phyloP scores from a whole-genome alignment of 2,329 filamentous ascomycete species.

The Colletotrichum lindemuthianum region DNA sequence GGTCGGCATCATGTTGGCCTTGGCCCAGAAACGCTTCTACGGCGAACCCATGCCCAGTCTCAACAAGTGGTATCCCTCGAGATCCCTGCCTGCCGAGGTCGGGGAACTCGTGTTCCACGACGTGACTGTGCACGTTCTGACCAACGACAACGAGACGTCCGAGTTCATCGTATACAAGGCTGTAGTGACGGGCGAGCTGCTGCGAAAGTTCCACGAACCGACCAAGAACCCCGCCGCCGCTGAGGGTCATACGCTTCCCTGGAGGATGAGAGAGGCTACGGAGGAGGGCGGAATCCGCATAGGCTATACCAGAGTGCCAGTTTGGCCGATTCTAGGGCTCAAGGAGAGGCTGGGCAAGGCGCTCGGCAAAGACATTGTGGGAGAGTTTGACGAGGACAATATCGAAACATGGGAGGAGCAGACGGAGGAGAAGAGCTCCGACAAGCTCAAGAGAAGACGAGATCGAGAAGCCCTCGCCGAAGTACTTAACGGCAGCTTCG shows the following conservation, averaged over 20 bases:
- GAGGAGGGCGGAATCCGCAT: conserved; percentile 53
- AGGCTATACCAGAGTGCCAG: conserved; percentile 58
- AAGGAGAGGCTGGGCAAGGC: conserved; percentile 65
- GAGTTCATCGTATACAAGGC: conserved; percentile 66
- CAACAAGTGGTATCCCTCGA: conserved; percentile 27
- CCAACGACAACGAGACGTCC: conserved; percentile 57
- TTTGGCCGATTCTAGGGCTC: conserved; percentile 66
- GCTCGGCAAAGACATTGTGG: conserved; percentile 61
- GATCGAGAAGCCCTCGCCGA: conserved; percentile 50
- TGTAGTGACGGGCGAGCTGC: conserved; percentile 57
- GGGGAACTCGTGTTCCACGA: conserved; percentile 53
- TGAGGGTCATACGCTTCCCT: conserved; percentile 4
- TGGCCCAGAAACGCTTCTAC: conserved; percentile 68
- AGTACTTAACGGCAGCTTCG: conserved; percentile 53
- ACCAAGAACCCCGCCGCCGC: conserved; percentile 46
- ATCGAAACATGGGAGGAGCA: conserved; percentile 59
- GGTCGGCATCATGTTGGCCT: conserved; percentile 62
- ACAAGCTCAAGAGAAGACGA: conserved; percentile 45
- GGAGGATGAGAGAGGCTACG: conserved; percentile 37
- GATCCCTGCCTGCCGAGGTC: conserved; percentile 10
- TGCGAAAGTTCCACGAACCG: conserved; percentile 62
- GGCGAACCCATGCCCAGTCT: conserved; percentile 28
- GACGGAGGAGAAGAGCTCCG: conserved; percentile 38
- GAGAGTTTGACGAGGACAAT: conserved; percentile 47
- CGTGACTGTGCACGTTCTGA: conserved; percentile 61